Evolutionary conservation across 164 flowering plant genomes (phyloP), one percentile per base, ranked within the genome.

Genomic region (Liquidambar formosana): DNA sequence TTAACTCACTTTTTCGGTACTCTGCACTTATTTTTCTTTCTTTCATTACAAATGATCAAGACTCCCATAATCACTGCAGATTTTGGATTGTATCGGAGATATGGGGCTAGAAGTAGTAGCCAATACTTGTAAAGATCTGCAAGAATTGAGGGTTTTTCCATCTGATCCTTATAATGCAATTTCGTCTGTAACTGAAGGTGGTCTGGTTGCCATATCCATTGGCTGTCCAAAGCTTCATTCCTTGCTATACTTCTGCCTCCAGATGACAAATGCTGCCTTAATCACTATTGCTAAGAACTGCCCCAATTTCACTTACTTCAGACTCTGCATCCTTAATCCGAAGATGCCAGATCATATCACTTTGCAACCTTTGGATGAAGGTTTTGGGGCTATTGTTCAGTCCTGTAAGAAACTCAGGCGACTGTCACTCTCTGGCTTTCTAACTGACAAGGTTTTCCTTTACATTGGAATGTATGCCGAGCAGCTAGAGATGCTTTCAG

Each of bases 391-490:
- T 0, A 82, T 87, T 65, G 88, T 85, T 41, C 79, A 75, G 68
- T 75, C 83, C 5, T 83, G 86, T 71, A 87, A 83, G 79, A 73
- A 76, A 22, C 84, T 85, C 11, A 68, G 74, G 63, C 82, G 90
- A 44, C 67, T 86, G 46, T 83, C 88, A 1, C 64, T 87, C 23
- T 73, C 91, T 15, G 91, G 91, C 48, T 84, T 80, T 49, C 63
- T 87, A 15, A 85, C 86, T 0, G 87, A 87, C 72, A 78, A 72
- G 56, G 89, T 82, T 22, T 85, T 87, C 71, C 74, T 80, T 45
- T 82, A 85, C 69, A 85, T 87, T 63, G 91, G 91, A 47, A 79
- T 79, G 78, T 82, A 85, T 70, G 91, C 80, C 2, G 82, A 87
- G 78, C 81, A 73, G 60, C 81, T 87, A 2, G 88, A 87, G 68